Conservation (phyloP, 805 yeast species). For the Wickerhamiella kazuoi region DNA sequence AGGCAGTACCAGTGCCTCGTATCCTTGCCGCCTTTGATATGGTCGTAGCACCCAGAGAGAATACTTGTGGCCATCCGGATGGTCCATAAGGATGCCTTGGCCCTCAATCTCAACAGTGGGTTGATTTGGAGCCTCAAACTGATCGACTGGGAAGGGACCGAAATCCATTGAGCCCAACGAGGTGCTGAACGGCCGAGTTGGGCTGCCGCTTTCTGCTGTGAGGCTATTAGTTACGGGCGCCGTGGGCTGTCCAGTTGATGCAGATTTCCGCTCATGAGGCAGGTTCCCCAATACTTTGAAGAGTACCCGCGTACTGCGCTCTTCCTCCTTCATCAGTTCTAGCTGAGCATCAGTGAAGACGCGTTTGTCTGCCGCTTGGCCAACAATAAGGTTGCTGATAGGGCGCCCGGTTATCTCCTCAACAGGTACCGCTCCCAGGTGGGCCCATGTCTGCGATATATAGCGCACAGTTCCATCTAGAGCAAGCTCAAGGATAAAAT, state of each 20-base stretch:
- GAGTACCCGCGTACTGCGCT: conserved; percentile 2
- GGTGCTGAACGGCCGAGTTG: neutral
- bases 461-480: conserved; percentile 62
- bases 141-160: neutral
- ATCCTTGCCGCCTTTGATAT: conserved; percentile 1
- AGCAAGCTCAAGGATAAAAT: conserved; percentile 70
- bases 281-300: neutral
- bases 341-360: conserved; percentile 14
- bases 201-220: neutral
- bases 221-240: neutral
- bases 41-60: conserved; percentile 65
- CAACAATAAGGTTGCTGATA: conserved; percentile 13
- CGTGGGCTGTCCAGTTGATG: neutral
- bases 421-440: conserved; percentile 37
- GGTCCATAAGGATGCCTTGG: conserved; percentile 74
- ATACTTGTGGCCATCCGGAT: conserved; percentile 27
- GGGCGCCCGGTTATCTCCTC: conserved; percentile 11
- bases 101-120: conserved; percentile 40
- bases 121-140: neutral
- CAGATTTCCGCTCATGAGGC: neutral
- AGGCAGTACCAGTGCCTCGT: conserved; percentile 1
- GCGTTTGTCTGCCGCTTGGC: conserved; percentile 11
- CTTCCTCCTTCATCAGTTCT: neutral
- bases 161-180: neutral
- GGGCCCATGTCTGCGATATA: conserved; percentile 61